Base-by-base conservation (phyloP, 441 rosid genomes). In the Melastoma candidum region DNA sequence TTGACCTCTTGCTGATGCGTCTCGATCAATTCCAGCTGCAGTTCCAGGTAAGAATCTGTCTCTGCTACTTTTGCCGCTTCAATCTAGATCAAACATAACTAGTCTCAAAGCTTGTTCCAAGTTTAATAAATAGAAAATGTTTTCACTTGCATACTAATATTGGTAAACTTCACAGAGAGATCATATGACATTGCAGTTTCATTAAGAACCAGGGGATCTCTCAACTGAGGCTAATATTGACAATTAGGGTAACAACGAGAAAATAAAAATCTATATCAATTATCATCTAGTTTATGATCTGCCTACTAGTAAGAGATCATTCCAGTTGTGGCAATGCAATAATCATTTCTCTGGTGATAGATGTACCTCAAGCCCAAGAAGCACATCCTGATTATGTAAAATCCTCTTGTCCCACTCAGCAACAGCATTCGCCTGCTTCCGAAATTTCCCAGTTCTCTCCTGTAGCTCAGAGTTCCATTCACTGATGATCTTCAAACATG, bases 1-100 rank as follows among this genome's bases (percentile, higher is more conserved):
- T 57, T 57, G 77, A 88, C 98, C 94, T 92, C 98, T 63, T 78
- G 85, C 57, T 88, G 98, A 72, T 92, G 98, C 71, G 98, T 92
- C 73, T 92, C 95, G 53, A 88, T 85, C 67, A 92, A 77, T 73
- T 88, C 98, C 68, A 92, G 69, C 67, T 82, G 92, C 53, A 89
- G 72, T 52, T 92, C 98, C 75, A 90, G 63, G 53, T 76, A 72
- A 48, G 81, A 72, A 75, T 92, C 96, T 3, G 86, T 83, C 74
- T 92, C 94, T 51, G 88, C 98, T 71, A 88, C 98, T 80, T 88
- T 87, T 55, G 95, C 96, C 70, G 88, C 94, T 79, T 92, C 97
- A 80, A 79, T 84, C 97, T 92, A 75, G 62, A 56, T 13, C 51
- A 57, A 25, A 46, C 2, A 47, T 58, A 1, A 57, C 11, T 57